Base-by-base conservation (phyloP, 805 yeast species). In the Candida verbasci region DNA sequence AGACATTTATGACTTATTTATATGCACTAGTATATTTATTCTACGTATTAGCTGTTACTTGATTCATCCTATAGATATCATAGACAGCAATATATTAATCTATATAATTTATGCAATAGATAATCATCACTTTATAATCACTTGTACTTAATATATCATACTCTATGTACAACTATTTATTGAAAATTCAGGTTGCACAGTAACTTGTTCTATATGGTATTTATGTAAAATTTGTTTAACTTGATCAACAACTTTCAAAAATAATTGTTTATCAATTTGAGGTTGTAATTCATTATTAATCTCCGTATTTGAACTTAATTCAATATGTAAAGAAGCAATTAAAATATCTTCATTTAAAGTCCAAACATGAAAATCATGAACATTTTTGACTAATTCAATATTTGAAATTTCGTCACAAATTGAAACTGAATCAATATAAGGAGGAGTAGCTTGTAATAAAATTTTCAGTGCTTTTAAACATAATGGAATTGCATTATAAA, bases 311-410 rank as follows among this genome's bases (percentile, higher is more conserved):
- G 47, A 52, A 24, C 42, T 45, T 29, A 93, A 71, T 50, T 87
- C 86, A 27, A 88, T 83, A 57, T 91, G 98, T 42, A 93, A 70
- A 1, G 96, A 82, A 1, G 97, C 96, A 54, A 91, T 86, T 46
- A 80, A 72, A 38, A 85, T 74, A 42, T 80, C 82, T 62, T 91
- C 98, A 34, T 89, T 86, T 48, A 91, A 72, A 56, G 88, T 91
- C 98, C 98, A 91, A 40, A 91, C 81, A 60, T 91, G 98, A 70
- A 91, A 81, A 61, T 91, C 98, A 58, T 91, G 98, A 22, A 93
- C 81, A 2, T 94, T 84, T 39, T 76, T 71, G 35, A 91, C 91
- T 17, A 89, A 85, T 1, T 78, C 74, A 14, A 93, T 68, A 12
- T 74, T 62, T 24, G 78, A 59, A 30, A 91, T 82, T 42, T 85